Conservation (phyloP, 2,329 filamentous ascomycete species). For the Metarhizium brunneum region DNA sequence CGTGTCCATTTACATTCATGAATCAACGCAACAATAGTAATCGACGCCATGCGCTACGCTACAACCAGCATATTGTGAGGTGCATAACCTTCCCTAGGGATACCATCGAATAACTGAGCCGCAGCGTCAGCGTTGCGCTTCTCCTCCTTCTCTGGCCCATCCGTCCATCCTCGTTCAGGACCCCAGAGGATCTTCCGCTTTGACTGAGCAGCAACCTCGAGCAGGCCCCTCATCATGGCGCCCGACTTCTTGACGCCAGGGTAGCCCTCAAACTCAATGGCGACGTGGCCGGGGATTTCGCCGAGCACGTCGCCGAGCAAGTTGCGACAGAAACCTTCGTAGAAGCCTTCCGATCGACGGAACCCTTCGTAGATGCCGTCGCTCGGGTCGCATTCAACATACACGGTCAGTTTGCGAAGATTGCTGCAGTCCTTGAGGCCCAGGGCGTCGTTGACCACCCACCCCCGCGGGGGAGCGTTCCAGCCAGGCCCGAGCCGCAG, state of each 20-base stretch:
- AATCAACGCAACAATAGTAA: neutral
- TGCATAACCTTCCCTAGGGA: constrained; percentile 9
- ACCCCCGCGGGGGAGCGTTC: constrained; percentile 59
- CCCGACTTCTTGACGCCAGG: constrained; percentile 55
- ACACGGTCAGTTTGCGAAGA: constrained; percentile 52
- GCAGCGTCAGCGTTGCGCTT: neutral
- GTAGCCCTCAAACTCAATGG: constrained; percentile 63
- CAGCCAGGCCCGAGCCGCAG: constrained; percentile 66
- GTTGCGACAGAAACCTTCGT: constrained; percentile 54
- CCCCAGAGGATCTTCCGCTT: constrained; percentile 56
- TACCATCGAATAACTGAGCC: constrained; percentile 3
- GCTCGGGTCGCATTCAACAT: constrained; percentile 65
- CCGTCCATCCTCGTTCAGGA: constrained; percentile 55
- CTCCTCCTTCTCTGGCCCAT: constrained; percentile 31
- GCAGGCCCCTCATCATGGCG: constrained; percentile 52
- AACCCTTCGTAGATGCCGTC: constrained; percentile 60
- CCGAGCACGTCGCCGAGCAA: constrained; percentile 49
- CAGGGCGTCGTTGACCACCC: constrained; percentile 57
- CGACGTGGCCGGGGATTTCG: constrained; percentile 44
- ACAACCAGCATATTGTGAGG: constrained; percentile 10
- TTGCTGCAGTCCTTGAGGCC: constrained; percentile 54
- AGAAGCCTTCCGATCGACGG: constrained; percentile 56
- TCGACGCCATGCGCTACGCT: neutral
- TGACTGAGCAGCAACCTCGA: constrained; percentile 39
- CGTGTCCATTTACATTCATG: neutral